These are phyloP conservation scores for Arthroderma sp. DNA, from an alignment of 2,329 filamentous ascomycete genomes.

Conservation along the genomic window DNA sequence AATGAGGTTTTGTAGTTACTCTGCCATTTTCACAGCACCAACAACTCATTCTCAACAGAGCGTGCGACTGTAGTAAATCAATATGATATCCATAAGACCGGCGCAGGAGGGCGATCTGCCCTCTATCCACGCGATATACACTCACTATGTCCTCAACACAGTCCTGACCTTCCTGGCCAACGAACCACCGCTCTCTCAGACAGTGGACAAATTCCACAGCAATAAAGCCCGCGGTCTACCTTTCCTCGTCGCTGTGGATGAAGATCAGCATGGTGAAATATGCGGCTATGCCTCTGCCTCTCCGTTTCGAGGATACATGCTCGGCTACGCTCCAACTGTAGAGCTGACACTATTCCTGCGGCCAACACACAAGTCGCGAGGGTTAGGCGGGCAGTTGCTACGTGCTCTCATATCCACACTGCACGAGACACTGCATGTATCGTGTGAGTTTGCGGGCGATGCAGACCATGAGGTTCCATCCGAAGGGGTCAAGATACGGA, in stretches of 20 bases:
- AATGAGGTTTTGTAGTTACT: too few species aligned
- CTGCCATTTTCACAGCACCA: too few species aligned
- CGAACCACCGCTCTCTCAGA: conserved; percentile 17
- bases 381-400: conserved; percentile 23
- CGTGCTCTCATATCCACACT: conserved; percentile 18
- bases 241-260: conserved; percentile 25
- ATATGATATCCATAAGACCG: conserved; percentile 18
- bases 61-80: not conserved
- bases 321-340: conserved; percentile 28
- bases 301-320: conserved; percentile 22
- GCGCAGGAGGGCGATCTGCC: conserved; percentile 21
- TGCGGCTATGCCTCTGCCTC: conserved; percentile 25
- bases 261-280: conserved; percentile 10
- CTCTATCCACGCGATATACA: conserved; percentile 22
- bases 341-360: conserved; percentile 29
- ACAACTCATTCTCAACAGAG: too few species aligned
- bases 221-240: conserved; percentile 17
- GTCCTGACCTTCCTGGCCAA: conserved; percentile 23
- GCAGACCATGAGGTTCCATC: conserved; percentile 6
- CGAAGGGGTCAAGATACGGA: conserved; percentile 15
- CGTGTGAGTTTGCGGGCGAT: conserved; percentile 11
- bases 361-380: conserved; percentile 18
- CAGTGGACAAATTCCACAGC: conserved; percentile 16
- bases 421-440: conserved; percentile 12
- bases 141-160: conserved; percentile 27